Conservation (phyloP, 106 monocot species). For the Agapanthus africanus region DNA sequence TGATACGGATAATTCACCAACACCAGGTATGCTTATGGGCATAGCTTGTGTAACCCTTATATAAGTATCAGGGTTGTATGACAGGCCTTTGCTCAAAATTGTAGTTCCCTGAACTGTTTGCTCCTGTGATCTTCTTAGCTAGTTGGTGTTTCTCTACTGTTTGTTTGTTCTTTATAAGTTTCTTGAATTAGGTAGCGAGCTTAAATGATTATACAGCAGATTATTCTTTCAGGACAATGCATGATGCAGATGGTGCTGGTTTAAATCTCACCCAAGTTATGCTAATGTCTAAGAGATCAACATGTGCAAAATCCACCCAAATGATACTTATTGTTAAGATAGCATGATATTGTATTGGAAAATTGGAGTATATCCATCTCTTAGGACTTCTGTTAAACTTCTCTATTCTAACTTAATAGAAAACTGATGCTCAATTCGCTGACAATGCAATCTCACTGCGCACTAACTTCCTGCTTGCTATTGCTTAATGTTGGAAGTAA, state of each 20-base stretch:
- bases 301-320: neutral
- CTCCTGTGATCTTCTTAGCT: no score
- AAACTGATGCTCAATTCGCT: no score
- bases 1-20: conserved; percentile 96
- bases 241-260: neutral
- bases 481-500: no score
- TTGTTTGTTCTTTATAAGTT: neutral
- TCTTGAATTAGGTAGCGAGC: neutral
- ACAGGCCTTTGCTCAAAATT: neutral
- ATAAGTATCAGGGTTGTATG: neutral
- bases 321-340: neutral
- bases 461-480: no score
- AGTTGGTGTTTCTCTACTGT: neutral
- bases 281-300: neutral
- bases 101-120: no score
- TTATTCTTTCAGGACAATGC: neutral
- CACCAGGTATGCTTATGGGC: conserved; percentile 58
- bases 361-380: no score
- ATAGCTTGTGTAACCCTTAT: no score
- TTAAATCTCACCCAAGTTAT: neutral
- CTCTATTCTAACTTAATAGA: no score
- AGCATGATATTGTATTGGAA: neutral
- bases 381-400: no score
- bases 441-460: no score
- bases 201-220: conserved; percentile 1